A percentile compares a stretch with the other conserved stretches of the same genome.
Evolutionary conservation across 257 asterid species (phyloP).

Genomic region (Apocynum venetum): DNA sequence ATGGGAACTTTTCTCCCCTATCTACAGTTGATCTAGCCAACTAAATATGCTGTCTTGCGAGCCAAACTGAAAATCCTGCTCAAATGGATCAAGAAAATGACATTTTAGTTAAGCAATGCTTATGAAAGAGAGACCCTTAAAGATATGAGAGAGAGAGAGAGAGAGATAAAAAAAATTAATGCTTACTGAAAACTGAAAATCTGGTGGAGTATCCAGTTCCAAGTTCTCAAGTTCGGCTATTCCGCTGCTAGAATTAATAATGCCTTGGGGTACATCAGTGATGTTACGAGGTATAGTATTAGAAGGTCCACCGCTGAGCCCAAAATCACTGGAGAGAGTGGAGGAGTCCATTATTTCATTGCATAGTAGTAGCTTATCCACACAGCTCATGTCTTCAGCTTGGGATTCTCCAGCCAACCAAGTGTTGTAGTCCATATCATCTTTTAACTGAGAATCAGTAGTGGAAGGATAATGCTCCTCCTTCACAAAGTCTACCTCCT

Average conservation of each 20-base stretch:
- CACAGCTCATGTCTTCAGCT: slow-evolving; percentile 25
- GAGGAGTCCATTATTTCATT: slow-evolving; percentile 35
- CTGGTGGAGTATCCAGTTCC: slow-evolving; percentile 65
- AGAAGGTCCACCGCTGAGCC: slow-evolving; percentile 18
- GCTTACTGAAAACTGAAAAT: slow-evolving; percentile 48
- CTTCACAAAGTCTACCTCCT: slow-evolving; percentile 42
- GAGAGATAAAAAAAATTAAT: not conserved
- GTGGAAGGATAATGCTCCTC: slow-evolving; percentile 17
- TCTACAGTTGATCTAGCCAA: slow-evolving; percentile 43
- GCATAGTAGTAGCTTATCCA: slow-evolving; percentile 35
- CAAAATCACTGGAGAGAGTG: slow-evolving; percentile 14
- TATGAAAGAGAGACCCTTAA: not conserved
- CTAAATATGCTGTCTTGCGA: slow-evolving; percentile 62
- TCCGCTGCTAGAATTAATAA: slow-evolving; percentile 28
- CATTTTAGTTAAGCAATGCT: not conserved
- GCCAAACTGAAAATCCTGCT: slow-evolving; percentile 54
- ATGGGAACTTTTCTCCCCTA: not conserved
- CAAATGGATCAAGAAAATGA: not conserved
- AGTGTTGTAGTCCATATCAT: slow-evolving; percentile 30
- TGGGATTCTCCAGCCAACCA: slow-evolving; percentile 40
- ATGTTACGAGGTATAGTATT: slow-evolving; percentile 24
- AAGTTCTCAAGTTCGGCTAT: slow-evolving; percentile 55
- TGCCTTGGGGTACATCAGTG: slow-evolving; percentile 22
- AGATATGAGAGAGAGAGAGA: not conserved
- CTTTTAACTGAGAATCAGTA: slow-evolving; percentile 29